Conservation (phyloP, 148 eudicot genomes). For the Chenopodium berlandieri region DNA sequence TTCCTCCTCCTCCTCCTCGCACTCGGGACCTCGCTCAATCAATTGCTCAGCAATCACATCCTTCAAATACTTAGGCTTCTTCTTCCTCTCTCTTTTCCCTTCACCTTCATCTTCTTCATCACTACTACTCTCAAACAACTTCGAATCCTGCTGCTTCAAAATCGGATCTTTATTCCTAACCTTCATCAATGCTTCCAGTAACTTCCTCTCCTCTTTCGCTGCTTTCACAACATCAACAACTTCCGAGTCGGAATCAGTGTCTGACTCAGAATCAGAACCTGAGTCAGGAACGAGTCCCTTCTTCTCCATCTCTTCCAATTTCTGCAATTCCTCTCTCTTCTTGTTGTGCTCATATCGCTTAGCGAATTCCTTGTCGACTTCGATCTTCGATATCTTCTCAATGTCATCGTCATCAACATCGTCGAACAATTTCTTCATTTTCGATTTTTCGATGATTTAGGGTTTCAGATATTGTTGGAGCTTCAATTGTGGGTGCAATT, state of each 20-base stretch:
- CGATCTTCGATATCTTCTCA: slow-evolving; percentile 55
- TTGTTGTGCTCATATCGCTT: slow-evolving; percentile 83
- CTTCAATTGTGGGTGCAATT: not conserved
- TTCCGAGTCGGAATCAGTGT: slow-evolving; percentile 27
- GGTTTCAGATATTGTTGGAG: slow-evolving; percentile 2
- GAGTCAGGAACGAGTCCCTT: slow-evolving; percentile 33
- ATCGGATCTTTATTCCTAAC: slow-evolving; percentile 65
- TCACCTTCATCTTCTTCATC: slow-evolving; percentile 18
- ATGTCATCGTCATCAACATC: slow-evolving; percentile 26
- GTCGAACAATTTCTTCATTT: slow-evolving; percentile 57
- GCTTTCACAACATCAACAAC: slow-evolving; percentile 25
- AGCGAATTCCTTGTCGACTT: slow-evolving; percentile 67
- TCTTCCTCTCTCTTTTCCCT: slow-evolving; percentile 1
- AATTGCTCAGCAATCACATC: slow-evolving; percentile 73
- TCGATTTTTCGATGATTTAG: not conserved
- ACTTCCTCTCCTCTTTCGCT: slow-evolving; percentile 36
- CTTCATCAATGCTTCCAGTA: slow-evolving; percentile 55
- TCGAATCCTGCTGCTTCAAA: slow-evolving; percentile 48
- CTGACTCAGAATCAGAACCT: slow-evolving; percentile 44
- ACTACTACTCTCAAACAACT: slow-evolving; percentile 46
- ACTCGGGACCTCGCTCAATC: slow-evolving; percentile 71
- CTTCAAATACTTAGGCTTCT: slow-evolving; percentile 67
- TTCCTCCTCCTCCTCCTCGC: slow-evolving; percentile 36
- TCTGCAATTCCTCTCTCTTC: slow-evolving; percentile 43
- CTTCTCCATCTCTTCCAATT: slow-evolving; percentile 37